Base-by-base conservation (phyloP, 805 yeast genomes). In the Starmerella apis region DNA sequence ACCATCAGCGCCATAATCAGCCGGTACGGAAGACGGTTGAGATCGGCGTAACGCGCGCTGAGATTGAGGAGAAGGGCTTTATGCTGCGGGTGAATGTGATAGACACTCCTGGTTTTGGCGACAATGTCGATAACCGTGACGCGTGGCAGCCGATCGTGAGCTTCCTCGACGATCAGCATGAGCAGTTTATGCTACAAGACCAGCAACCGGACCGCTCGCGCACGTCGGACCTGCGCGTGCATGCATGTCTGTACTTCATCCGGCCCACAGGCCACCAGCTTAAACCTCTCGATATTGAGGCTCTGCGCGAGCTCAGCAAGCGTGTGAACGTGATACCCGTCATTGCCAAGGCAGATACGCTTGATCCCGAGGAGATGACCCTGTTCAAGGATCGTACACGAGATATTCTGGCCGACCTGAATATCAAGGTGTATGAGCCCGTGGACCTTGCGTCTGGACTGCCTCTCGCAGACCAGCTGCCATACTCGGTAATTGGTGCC, bases 281-380 rank as follows among this genome's bases (percentile, higher is more conserved):
- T 49, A 71, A 74, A 48, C 77, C 81, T 7, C 68, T 82, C 47
- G 95, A 88, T 65, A 73, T 85, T 53, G 79, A 75, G 55, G 75
- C 83, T 5, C 79, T 87, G 84, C 77, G 76, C 64, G 79, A 77
- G 53, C 71, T 88, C 24, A 73, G 83, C 27, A 70, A 76, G 24
- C 74, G 90, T 48, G 88, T 83, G 37, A 87, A 86, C 61, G 72
- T 88, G 55, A 78, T 87, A 54, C 96, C 96, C 1, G 78, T 87
- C 3, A 75, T 86, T 59, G 76, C 86, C 24, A 84, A 86, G 63
- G 83, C 90, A 4, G 96, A 87, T 65, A 78, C 82, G 0, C 73
- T 82, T 52, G 79, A 86, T 7, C 61, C 63, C 18, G 69, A 66
- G 4, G 94, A 84, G 61, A 58, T 81, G 57, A 57, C 53, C 9